Percentiles rank a stretch among this genome's conserved stretches.
Evolutionary conservation across 441 rosid species (phyloP).

Genomic region (Macaranga tanarius): DNA sequence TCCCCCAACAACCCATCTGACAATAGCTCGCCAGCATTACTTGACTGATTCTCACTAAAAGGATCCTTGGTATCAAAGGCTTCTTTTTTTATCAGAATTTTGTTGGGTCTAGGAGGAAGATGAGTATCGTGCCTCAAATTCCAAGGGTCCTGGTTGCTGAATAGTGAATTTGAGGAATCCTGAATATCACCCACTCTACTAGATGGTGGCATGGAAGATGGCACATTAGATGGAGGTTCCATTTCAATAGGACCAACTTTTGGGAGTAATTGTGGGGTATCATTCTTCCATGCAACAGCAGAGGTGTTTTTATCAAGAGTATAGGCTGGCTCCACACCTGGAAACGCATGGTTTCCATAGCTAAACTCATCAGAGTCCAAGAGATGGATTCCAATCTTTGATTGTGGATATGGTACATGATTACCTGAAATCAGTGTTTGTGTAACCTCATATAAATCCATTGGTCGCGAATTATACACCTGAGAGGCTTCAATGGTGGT

Average conservation of each 20-base stretch:
- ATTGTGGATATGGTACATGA: slow-evolving; percentile 36
- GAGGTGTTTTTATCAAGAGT: slow-evolving; percentile 33
- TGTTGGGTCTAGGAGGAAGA: slow-evolving; percentile 55
- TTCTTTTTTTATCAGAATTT: slow-evolving; percentile 46
- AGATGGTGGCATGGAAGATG: slow-evolving; percentile 31
- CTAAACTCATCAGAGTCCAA: slow-evolving; percentile 39
- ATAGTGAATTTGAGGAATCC: slow-evolving; percentile 59
- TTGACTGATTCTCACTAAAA: slow-evolving; percentile 36
- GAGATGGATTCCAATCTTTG: slow-evolving; percentile 34
- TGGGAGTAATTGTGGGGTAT: slow-evolving; percentile 30
- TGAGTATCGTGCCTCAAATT: slow-evolving; percentile 46
- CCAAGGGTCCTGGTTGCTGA: slow-evolving; percentile 74
- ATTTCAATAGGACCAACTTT: slow-evolving; percentile 25
- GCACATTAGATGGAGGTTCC: slow-evolving; percentile 28
- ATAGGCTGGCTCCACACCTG: slow-evolving; percentile 31
- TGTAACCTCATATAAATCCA: slow-evolving; percentile 32
- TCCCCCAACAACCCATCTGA: slow-evolving; percentile 34
- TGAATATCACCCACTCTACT: slow-evolving; percentile 33
- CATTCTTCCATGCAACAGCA: slow-evolving; percentile 36
- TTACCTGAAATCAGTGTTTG: slow-evolving; percentile 35
- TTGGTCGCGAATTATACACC: slow-evolving; percentile 27
- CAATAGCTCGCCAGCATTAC: slow-evolving; percentile 31
- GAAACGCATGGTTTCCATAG: slow-evolving; percentile 29
- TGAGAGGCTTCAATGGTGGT: slow-evolving; percentile 27
- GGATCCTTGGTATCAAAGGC: slow-evolving; percentile 39